These are phyloP conservation scores for Geosmithia putterillii DNA, from an alignment of 2,329 filamentous ascomycete genomes.

Conservation along the genomic window DNA sequence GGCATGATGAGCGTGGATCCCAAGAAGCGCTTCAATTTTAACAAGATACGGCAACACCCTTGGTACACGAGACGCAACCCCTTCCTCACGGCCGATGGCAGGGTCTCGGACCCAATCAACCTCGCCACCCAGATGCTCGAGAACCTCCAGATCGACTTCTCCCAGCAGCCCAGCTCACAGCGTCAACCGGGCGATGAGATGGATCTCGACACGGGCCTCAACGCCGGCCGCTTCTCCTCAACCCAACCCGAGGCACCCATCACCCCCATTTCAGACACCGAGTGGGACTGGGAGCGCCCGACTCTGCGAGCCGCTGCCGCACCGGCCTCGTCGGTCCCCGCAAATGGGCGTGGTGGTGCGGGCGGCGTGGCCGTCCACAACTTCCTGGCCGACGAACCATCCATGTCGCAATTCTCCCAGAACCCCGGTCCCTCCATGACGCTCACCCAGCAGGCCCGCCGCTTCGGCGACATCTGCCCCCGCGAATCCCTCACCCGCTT, in stretches of 20 bases:
- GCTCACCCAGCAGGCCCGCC: constrained; percentile 78
- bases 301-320: constrained; percentile 37
- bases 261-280: constrained; percentile 55
- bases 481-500: constrained; percentile 81
- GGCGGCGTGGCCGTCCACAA: constrained; percentile 36
- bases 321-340: constrained; percentile 20
- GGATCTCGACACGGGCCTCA: constrained; percentile 50
- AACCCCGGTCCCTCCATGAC: constrained; percentile 68
- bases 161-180: constrained; percentile 44
- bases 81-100: constrained; percentile 62
- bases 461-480: constrained; percentile 85
- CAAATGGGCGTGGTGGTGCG: constrained; percentile 15
- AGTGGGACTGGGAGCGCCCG: constrained; percentile 84
- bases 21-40: constrained; percentile 65
- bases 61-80: constrained; percentile 85
- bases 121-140: constrained; percentile 95
- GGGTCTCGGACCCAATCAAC: constrained; percentile 63
- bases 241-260: constrained; percentile 76
- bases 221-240: constrained; percentile 48
- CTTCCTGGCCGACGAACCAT: constrained; percentile 72
- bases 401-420: constrained; percentile 73
- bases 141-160: constrained; percentile 79
- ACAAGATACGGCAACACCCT: constrained; percentile 77
- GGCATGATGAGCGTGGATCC: constrained; percentile 87
- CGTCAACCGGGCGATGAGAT: constrained; percentile 39